These are phyloP conservation scores for Hypholoma fasciculare DNA, from an alignment of 768 basidiomycete species.

Conservation along the genomic window DNA sequence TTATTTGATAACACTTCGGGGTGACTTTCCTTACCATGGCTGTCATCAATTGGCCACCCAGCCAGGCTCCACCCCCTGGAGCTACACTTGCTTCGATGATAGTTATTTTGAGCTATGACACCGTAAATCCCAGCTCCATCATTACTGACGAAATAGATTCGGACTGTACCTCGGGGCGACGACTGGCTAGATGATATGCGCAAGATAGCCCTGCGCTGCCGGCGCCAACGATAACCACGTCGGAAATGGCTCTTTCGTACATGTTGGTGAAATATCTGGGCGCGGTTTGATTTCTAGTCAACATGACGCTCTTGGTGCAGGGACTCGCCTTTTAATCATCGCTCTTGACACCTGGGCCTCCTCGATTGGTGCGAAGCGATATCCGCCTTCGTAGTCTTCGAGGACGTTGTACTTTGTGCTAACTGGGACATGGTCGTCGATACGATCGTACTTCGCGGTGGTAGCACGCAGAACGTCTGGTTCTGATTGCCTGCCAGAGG, in stretches of 20 bases:
- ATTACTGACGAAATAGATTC: not conserved
- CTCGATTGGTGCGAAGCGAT: constrained; percentile 71
- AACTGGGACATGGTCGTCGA: not conserved
- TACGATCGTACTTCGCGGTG: constrained; percentile 11
- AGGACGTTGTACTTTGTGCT: constrained; percentile 33
- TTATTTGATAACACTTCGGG: not conserved
- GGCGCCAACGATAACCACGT: constrained; percentile 76
- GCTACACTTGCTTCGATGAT: constrained; percentile 80
- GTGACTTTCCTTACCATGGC: constrained; percentile 54
- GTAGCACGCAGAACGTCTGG: not conserved
- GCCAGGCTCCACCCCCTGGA: constrained; percentile 77
- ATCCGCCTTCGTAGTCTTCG: constrained; percentile 63
- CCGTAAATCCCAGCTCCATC: not conserved
- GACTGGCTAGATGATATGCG: constrained; percentile 70
- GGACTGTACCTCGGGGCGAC: constrained; percentile 57
- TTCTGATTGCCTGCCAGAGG: constrained; percentile 6
- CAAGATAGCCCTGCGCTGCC: constrained; percentile 71
- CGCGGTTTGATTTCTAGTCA: not conserved
- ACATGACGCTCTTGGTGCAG: not conserved
- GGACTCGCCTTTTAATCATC: constrained; percentile 65
- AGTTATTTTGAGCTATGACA: constrained; percentile 43
- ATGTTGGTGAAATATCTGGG: constrained; percentile 70
- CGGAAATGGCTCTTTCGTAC: constrained; percentile 74
- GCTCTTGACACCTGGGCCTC: constrained; percentile 77
- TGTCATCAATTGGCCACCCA: constrained; percentile 78